These are phyloP conservation scores for Irpex lacteus DNA, from an alignment of 1,284 basidiomycete genomes.

Conservation along the genomic window DNA sequence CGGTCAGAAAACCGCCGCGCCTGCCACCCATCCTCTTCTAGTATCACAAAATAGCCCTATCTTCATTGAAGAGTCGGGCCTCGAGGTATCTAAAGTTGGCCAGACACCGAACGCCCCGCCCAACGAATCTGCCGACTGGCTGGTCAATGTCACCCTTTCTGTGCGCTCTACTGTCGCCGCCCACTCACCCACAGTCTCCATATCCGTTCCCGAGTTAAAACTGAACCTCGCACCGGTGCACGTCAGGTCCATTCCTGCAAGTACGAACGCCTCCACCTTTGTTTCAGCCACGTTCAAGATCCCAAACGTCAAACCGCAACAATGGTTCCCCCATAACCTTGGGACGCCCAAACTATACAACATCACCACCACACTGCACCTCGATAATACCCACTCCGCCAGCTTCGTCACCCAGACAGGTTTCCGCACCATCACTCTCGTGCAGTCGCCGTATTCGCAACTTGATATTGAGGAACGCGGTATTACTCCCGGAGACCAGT, in stretches of 20 bases:
- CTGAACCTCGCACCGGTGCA: conserved; percentile 30
- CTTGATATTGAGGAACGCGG: conserved; percentile 42
- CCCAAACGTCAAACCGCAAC: conserved; percentile 41
- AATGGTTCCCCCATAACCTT: conserved; percentile 57
- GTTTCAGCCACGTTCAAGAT: conserved; percentile 44
- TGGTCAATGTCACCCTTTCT: conserved; percentile 53
- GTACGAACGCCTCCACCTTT: conserved; percentile 35
- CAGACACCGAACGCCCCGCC: conserved; percentile 38
- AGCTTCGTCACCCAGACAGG: conserved; percentile 44
- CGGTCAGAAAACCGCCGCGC: conserved; percentile 8
- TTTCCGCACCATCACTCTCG: conserved; percentile 54
- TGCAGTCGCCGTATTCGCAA: conserved; percentile 45
- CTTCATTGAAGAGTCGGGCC: conserved; percentile 50
- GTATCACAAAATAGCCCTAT: conserved; percentile 30
- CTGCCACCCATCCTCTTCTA: conserved; percentile 21
- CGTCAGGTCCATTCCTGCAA: conserved; percentile 29
- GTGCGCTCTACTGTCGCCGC: conserved; percentile 41
- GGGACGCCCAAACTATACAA: conserved; percentile 54
- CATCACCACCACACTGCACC: conserved; percentile 35
- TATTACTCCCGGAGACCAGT: conserved; percentile 57
- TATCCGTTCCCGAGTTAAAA: conserved; percentile 47
- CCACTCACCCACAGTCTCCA: conserved; percentile 34
- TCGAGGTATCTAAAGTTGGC: conserved; percentile 54
- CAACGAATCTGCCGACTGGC: conserved; percentile 49
- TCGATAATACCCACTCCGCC: background rate